phyloP scores from a whole-genome alignment of 345 rosid genomes.

The Nephelium lappaceum region DNA sequence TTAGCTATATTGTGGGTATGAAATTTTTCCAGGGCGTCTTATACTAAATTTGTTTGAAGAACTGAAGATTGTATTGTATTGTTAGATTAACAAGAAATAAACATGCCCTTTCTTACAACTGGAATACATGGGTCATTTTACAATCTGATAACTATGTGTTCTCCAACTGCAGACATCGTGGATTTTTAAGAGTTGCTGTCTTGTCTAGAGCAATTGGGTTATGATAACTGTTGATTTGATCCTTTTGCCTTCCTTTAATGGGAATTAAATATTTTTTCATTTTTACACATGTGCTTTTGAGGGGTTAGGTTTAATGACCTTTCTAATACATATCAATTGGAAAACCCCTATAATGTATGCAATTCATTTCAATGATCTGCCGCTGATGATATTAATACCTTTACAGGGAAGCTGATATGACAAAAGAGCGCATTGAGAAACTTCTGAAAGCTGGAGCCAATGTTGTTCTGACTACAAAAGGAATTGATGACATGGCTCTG shows the following conservation, averaged over 20 bases:
- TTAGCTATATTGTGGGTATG: not conserved
- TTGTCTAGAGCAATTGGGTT: not conserved
- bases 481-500: constrained; percentile 99
- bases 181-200: not conserved
- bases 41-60: not conserved
- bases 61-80: not conserved
- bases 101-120: not conserved
- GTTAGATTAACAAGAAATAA: not conserved
- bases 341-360: not conserved
- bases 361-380: not conserved
- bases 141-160: not conserved
- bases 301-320: not conserved
- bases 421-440: constrained; percentile 93
- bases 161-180: not conserved
- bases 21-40: not conserved
- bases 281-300: not conserved
- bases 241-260: not conserved
- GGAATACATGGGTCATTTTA: not conserved
- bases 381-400: constrained; percentile 22
- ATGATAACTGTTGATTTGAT: not conserved
- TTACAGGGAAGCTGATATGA: constrained; percentile 93
- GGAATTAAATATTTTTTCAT: not conserved
- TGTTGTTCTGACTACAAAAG: constrained; percentile 92
- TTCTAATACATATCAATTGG: not conserved
- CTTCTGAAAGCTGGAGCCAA: constrained; percentile 97